Evolutionary conservation across 306 rosid genomes (phyloP), one percentile per base, ranked within the genome.

Genomic region (Castanopsis chinensis): DNA sequence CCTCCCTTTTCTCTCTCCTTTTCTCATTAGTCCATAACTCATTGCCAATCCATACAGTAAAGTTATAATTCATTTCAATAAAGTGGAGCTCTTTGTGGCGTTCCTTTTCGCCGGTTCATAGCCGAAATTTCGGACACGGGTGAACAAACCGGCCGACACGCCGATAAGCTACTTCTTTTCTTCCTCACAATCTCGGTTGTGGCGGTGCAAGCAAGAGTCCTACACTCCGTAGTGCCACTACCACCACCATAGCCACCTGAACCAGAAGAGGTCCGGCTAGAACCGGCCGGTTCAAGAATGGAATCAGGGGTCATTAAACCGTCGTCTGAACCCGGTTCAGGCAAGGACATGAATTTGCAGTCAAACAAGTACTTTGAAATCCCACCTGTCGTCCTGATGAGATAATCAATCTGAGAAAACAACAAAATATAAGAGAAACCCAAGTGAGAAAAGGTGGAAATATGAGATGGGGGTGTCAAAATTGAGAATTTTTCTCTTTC

Each of bases 31-130:
- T 13, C 51, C 51, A 49, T 3, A 2, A 3, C 53, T 12, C 45
- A 52, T 37, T 25, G 17, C 41, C 2, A 20, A 2, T 21, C 37
- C 78, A 59, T 72, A 63, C 78, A 54, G n/a, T 19, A 57, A 72
- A 37, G 45, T 37, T 37, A 25, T 37, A 7, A 37, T 37, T 37
- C 43, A 37, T 8, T 73, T 94, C 90, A 95, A 84, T 89, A 83
- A 2, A 91, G 92, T 28, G 97, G 99, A 80, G 99, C 90, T 88
- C 99, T 70, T 70, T 89, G 99, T 0, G 99, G 99, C 5, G 85
- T 90, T 56, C 92, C 91, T 78, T 95, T 92, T 65, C 97, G 77
- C 41, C 95, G 94, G 83, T 89, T 93, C 91, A 93, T 89, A 28
- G 71, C 82, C 72, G 93, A 79, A 21, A 88, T 86, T 78, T 88